Evolutionary conservation across 306 rosid species (phyloP), one percentile per base, ranked within the genome.

Genomic region (Trichosanthes cucumerina): DNA sequence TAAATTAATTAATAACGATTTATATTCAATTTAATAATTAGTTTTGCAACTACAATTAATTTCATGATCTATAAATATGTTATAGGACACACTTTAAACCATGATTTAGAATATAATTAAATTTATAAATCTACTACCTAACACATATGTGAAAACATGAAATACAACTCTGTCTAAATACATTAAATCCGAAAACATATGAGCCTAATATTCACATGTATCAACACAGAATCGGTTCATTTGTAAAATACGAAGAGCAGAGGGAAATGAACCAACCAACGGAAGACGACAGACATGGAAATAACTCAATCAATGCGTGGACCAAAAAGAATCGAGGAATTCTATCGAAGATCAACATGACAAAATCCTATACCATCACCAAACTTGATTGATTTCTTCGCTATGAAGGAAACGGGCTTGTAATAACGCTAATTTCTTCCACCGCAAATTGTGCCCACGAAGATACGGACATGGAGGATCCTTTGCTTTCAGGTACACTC

Each of bases 401-500:
- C 71, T 12, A 65, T 57, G 52, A 86, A 83, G 89, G 66, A 83
- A 79, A 78, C 28, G 24, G 4, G 15, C 68, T 39, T 49, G 23
- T 64, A 26, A 64, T 31, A 28, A 77, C 31, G 18, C 46, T 71
- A 24, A 52, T 47, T 72, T 59, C 53, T 43, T 10, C 38, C n/a
- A 4, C 50, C 31, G 65, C 41, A 58, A 38, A 80, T 44, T 14
- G 57, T 28, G 14, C 4, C 14, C 19, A n/a, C 81, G 43, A 9
- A 64, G 57, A 50, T 80, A 9, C 41, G 14, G 21, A 10, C 85
- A 92, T 92, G 97, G 97, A 91, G 77, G 79, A 89, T 74, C 92
- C 97, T 82, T 86, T 92, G 63, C 84, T 95, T 6, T 78, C 97
- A 15, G 95, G 98, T 91, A 79, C 74, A 31, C 47, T 18, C 39